Evolutionary conservation across 2,329 filamentous ascomycete genomes (phyloP).

Genomic region (Furcasterigmium sp.): DNA sequence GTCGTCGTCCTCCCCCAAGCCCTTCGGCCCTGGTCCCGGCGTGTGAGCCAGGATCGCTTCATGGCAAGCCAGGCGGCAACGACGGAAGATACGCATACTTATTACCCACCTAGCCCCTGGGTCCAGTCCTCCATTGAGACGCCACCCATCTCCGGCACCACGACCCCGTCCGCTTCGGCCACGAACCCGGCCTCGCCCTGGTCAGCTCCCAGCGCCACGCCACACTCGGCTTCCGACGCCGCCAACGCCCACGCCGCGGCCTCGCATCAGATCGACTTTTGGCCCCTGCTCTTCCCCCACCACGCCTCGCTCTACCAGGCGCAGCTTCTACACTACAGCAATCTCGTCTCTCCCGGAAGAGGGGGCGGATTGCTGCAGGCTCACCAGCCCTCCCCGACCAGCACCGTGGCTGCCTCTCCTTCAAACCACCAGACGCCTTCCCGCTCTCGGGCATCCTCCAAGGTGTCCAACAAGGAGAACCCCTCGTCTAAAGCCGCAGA

Average conservation of each 20-base stretch:
- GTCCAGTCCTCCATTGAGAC: slow-evolving; percentile 18
- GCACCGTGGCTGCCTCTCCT: slow-evolving; percentile 47
- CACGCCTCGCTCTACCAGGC: slow-evolving; percentile 55
- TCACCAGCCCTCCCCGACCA: slow-evolving; percentile 29
- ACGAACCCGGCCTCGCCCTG: slow-evolving; percentile 10
- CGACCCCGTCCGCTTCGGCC: slow-evolving; percentile 19
- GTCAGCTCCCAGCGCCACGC: neutral
- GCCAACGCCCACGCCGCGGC: slow-evolving; percentile 23
- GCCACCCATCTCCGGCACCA: slow-evolving; percentile 2
- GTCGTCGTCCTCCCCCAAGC: neutral
- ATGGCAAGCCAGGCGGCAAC: slow-evolving; percentile 47
- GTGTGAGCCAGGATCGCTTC: slow-evolving; percentile 28
- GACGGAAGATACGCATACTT: slow-evolving; percentile 43
- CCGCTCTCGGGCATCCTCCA: slow-evolving; percentile 54
- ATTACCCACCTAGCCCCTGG: slow-evolving; percentile 35
- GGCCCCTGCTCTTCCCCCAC: slow-evolving; percentile 54
- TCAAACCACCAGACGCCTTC: slow-evolving; percentile 47
- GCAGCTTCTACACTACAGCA: slow-evolving; percentile 61
- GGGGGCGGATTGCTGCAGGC: slow-evolving; percentile 51
- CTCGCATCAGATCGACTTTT: slow-evolving; percentile 40
- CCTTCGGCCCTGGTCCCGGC: slow-evolving; percentile 9
- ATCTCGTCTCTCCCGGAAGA: slow-evolving; percentile 54
- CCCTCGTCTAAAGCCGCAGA: slow-evolving; percentile 38
- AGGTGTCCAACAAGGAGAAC: slow-evolving; percentile 51
- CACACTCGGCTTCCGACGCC: slow-evolving; percentile 4